A percentile compares a stretch with the other conserved stretches of the same genome.
These are phyloP conservation scores for Rutstroemia sp. DNA, from an alignment of 2,329 filamentous ascomycete genomes.

Conservation along the genomic window DNA sequence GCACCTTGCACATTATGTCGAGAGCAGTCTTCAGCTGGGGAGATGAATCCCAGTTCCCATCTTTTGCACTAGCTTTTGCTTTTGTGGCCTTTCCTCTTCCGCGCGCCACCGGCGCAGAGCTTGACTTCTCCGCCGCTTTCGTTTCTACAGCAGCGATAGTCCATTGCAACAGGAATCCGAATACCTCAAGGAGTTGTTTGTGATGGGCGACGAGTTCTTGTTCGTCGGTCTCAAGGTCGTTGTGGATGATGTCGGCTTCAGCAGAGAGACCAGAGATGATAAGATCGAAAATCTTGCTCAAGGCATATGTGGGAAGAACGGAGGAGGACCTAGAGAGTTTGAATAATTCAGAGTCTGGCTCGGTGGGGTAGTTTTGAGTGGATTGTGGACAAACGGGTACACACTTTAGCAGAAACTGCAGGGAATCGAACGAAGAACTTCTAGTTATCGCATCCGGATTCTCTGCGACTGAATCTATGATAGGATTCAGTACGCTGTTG, in stretches of 20 bases:
- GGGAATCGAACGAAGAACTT: constrained; percentile 75
- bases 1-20: constrained; percentile 90
- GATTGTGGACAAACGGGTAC: constrained; percentile 47
- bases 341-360: constrained; percentile 56
- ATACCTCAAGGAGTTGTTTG: constrained; percentile 87
- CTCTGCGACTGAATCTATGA: constrained; percentile 86
- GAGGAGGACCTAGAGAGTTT: constrained; percentile 68
- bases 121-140: constrained; percentile 85
- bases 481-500: constrained; percentile 81
- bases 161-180: constrained; percentile 92
- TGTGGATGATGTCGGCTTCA: constrained; percentile 77
- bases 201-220: constrained; percentile 81
- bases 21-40: constrained; percentile 80
- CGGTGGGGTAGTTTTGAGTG: constrained; percentile 29
- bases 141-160: constrained; percentile 89
- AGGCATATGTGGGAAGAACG: constrained; percentile 68
- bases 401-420: constrained; percentile 96
- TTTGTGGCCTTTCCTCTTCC: constrained; percentile 69
- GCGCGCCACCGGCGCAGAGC: constrained; percentile 60
- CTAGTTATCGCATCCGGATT: constrained; percentile 82
- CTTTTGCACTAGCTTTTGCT: constrained; percentile 55
- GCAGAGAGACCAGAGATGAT: constrained; percentile 78
- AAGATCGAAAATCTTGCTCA: constrained; percentile 90
- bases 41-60: constrained; percentile 81
- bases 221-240: constrained; percentile 85